A percentile compares a stretch with the other conserved stretches of the same genome.
These are phyloP conservation scores for Calonectria hawksworthii DNA, from an alignment of 2,329 filamentous ascomycete species.

Conservation along the genomic window DNA sequence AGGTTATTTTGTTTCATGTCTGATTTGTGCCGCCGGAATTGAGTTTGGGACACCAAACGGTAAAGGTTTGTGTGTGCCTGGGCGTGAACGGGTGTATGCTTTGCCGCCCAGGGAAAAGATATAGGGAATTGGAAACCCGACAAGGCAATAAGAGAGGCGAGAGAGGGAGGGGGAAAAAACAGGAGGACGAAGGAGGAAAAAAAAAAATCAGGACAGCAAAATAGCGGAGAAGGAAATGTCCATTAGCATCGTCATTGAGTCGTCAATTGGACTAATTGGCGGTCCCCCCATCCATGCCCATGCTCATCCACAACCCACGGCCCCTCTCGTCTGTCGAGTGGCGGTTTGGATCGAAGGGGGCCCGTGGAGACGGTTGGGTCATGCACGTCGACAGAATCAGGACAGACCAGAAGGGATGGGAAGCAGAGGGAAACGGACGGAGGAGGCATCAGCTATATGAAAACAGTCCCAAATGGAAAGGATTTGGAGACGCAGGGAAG, in stretches of 20 bases:
- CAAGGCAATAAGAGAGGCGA: background rate
- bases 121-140: background rate
- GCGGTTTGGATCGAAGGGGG: background rate
- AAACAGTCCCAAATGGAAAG: background rate
- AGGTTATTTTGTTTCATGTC: background rate
- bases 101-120: background rate
- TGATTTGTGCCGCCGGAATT: background rate
- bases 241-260: background rate
- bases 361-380: background rate
- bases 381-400: conserved; percentile 3
- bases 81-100: background rate
- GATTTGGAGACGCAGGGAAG: background rate
- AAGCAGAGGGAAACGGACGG: background rate
- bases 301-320: background rate
- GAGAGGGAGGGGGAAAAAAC: background rate
- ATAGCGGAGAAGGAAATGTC: background rate
- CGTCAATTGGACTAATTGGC: background rate
- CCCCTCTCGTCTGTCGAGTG: background rate
- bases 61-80: too few species aligned
- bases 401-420: background rate
- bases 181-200: background rate
- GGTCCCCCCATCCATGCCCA: background rate
- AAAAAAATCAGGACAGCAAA: background rate
- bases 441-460: background rate
- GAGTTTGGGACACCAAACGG: background rate